phyloP scores from a whole-genome alignment of 495 filamentous ascomycete genomes.

The Neurospora sp. region DNA sequence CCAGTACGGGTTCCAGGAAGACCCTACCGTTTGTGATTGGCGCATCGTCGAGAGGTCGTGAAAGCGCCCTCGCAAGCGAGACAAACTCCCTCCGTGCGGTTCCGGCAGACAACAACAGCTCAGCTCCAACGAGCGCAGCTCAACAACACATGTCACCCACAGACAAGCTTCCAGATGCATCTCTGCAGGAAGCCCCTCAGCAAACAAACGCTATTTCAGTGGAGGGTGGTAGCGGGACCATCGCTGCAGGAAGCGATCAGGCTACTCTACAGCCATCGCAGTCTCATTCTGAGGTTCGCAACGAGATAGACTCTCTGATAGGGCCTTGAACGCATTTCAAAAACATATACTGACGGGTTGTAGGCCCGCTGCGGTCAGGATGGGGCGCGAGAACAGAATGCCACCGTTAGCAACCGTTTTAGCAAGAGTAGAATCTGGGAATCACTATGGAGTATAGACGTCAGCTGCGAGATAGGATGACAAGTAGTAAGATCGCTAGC shows the following conservation, averaged over 20 bases:
- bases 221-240: not conserved
- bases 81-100: constrained; percentile 38
- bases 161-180: not conserved
- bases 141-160: constrained; percentile 10
- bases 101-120: constrained; percentile 21
- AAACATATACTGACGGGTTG: constrained; percentile 9
- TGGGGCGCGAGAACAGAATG: constrained; percentile 24
- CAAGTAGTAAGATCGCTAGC: not conserved
- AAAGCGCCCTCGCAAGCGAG: constrained; percentile 37
- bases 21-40: constrained; percentile 38
- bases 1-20: constrained; percentile 73
- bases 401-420: constrained; percentile 19
- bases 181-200: not conserved
- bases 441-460: constrained; percentile 42
- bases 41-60: constrained; percentile 23
- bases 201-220: not conserved
- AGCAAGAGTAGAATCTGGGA: constrained; percentile 44
- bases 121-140: constrained; percentile 27
- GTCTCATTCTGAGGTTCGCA: constrained; percentile 23
- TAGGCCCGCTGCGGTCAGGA: constrained; percentile 11
- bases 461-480: constrained; percentile 29
- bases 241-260: not conserved
- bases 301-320: constrained; percentile 21
- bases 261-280: constrained; percentile 8
- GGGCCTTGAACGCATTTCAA: constrained; percentile 17